Evolutionary conservation across 768 basidiomycete species (phyloP).

Genomic region (Royoungia palumana): DNA sequence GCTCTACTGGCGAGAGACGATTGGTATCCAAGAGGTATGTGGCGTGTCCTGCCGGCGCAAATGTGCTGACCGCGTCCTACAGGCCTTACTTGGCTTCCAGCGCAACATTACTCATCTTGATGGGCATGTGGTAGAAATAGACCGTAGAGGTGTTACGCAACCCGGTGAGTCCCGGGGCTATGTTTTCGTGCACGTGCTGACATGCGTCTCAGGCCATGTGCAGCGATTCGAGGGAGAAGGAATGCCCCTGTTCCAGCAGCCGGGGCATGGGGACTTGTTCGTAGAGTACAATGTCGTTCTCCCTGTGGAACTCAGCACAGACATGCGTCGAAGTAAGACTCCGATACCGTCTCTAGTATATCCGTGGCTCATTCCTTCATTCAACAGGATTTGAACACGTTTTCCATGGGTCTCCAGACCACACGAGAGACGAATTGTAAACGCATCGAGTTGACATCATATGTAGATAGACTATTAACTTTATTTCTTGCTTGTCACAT

Average conservation of each 20-base stretch:
- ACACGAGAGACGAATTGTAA: conserved; percentile 41
- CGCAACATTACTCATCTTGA: conserved; percentile 90
- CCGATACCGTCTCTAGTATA: not conserved
- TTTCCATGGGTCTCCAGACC: conserved; percentile 41
- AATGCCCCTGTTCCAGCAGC: conserved; percentile 69
- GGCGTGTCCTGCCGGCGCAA: not conserved
- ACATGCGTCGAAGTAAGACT: conserved; percentile 74
- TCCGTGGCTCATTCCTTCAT: conserved; percentile 9
- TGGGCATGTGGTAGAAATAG: conserved; percentile 70
- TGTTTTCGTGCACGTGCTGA: not conserved
- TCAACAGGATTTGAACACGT: conserved; percentile 52
- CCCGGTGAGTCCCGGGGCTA: conserved; percentile 52
- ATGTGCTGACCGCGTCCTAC: not conserved
- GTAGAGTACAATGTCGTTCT: conserved; percentile 93
- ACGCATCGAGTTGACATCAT: not conserved
- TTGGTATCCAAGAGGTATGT: conserved; percentile 81
- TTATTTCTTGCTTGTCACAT: not conserved
- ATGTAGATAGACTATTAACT: conserved; percentile 3
- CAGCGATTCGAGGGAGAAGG: conserved; percentile 86
- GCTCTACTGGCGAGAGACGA: conserved; percentile 88
- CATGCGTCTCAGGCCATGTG: conserved; percentile 61
- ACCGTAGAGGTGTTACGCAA: conserved; percentile 82
- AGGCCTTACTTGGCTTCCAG: conserved; percentile 98
- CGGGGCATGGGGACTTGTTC: conserved; percentile 74
- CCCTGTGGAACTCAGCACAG: conserved; percentile 65